Evolutionary conservation across 2,329 filamentous ascomycete species (phyloP), one percentile per base, ranked within the genome.

Genomic region (Colletotrichum sp.): DNA sequence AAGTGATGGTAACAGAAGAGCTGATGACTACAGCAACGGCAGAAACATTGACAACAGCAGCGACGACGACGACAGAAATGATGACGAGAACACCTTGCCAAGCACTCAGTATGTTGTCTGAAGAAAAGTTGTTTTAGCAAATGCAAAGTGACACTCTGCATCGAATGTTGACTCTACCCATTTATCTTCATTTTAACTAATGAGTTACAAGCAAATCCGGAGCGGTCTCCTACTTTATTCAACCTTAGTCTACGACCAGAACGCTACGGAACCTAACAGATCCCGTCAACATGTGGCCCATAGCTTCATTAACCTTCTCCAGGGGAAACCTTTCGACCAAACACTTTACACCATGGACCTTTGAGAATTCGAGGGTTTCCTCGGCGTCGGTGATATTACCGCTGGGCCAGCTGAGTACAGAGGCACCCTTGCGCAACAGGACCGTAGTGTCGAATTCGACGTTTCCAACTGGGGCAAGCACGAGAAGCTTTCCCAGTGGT

Each of bases 321-420:
- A 95, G 85, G 0, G 91, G 88, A 80, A 91, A 95, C 79, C 86
- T 92, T 86, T 95, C 90, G 26, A 93, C 85, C 82, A 94, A 86
- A 63, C 93, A 93, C 83, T 90, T 90, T 77, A 95, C 89, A 6
- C 87, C 87, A 79, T 95, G 92, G 16, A 87, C 83, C 74, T 88
- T 85, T 0, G 93, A 90, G 80, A 95, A 95, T 3, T 87, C 87
- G 67, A 95, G 89, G 74, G 94, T 93, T 79, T 94, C 91, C 80
- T 92, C 90, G 71, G 89, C 88, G 77, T 95, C 90, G 55, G 92
- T 86, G 1, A 92, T 88, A 49, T 94, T 89, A 0, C 93, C 93
- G 24, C 90, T 90, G 0, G 94, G 88, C 83, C 89, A 92, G 12
- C 93, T 93, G 77, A 92, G 88, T 2, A 97, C 86, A 3, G 89